Evolutionary conservation across 805 yeast species (phyloP).

Genomic region (Candida alai): DNA sequence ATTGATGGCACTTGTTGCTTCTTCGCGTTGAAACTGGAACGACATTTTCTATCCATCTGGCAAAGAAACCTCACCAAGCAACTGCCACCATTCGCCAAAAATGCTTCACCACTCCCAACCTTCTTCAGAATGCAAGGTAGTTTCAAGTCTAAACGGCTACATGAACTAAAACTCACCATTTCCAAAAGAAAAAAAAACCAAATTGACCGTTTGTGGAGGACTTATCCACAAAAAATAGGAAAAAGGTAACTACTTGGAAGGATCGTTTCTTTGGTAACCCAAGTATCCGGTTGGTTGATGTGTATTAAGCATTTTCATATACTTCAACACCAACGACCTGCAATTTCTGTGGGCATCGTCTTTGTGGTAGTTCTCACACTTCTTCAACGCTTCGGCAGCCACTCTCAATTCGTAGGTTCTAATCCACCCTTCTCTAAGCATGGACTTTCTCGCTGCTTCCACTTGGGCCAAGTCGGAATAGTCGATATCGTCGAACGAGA

Average conservation of each 20-base stretch:
- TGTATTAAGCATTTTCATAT: slow-evolving; percentile 70
- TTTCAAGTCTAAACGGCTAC: too few relatives aligned
- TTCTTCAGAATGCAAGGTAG: too few relatives aligned
- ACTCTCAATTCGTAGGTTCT: slow-evolving; percentile 63
- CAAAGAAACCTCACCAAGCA: too few relatives aligned
- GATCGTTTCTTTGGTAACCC: slow-evolving; percentile 89
- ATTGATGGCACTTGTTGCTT: too few relatives aligned
- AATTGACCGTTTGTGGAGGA: too few relatives aligned
- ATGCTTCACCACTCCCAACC: too few relatives aligned
- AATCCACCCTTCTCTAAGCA: slow-evolving; percentile 78
- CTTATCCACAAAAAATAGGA: background rate
- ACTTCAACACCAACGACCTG: slow-evolving; percentile 71
- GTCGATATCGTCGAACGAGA: slow-evolving; percentile 80
- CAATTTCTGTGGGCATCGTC: slow-evolving; percentile 63
- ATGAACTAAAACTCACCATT: too few relatives aligned
- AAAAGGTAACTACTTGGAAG: slow-evolving; percentile 43
- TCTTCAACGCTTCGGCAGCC: slow-evolving; percentile 69
- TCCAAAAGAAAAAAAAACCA: too few relatives aligned
- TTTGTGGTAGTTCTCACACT: slow-evolving; percentile 63
- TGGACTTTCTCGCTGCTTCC: slow-evolving; percentile 69
- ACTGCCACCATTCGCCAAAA: too few relatives aligned
- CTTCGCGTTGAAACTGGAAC: too few relatives aligned
- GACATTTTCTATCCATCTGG: too few relatives aligned
- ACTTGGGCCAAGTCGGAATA: slow-evolving; percentile 62
- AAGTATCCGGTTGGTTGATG: slow-evolving; percentile 68